phyloP scores from a whole-genome alignment of 2,329 filamentous ascomycete species.

The Colletotrichum graminicola region DNA sequence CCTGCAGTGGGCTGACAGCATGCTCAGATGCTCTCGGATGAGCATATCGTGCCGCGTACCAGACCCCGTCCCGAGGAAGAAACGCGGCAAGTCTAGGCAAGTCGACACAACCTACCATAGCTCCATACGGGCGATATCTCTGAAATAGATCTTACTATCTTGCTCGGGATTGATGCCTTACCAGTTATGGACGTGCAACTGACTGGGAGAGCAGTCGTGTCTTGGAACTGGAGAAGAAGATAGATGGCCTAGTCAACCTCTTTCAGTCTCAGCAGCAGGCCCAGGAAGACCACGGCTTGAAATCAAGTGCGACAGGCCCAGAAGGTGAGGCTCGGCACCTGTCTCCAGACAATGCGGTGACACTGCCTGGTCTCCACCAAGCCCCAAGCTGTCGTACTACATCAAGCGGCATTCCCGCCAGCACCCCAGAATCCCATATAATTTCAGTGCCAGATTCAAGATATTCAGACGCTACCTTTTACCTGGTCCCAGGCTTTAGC shows the following conservation, averaged over 20 bases:
- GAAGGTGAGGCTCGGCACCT: background rate
- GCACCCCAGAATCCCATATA: background rate
- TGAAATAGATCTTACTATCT: background rate
- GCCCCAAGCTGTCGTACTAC: background rate
- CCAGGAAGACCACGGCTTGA: background rate
- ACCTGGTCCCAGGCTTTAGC: slow-evolving; percentile 52
- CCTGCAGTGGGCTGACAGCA: background rate
- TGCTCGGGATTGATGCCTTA: too few species aligned
- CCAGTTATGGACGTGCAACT: background rate
- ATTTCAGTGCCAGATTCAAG: background rate
- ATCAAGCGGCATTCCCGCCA: background rate
- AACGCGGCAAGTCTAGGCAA: slow-evolving; percentile 54
- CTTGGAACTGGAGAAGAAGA: slow-evolving; percentile 54
- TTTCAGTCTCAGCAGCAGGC: slow-evolving; percentile 48
- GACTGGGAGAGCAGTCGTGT: slow-evolving; percentile 48
- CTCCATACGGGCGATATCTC: background rate
- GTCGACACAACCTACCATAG: background rate
- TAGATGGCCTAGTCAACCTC: slow-evolving; percentile 55
- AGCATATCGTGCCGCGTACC: slow-evolving; percentile 51
- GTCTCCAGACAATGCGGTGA: background rate
- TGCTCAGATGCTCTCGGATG: slow-evolving; percentile 51
- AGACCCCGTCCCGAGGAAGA: slow-evolving; percentile 50
- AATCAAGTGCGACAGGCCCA: background rate
- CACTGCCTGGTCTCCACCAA: background rate
- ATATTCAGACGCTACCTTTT: background rate